phyloP scores from a whole-genome alignment of 73 alveolate genomes.

The Tetrahymena borealis region DNA sequence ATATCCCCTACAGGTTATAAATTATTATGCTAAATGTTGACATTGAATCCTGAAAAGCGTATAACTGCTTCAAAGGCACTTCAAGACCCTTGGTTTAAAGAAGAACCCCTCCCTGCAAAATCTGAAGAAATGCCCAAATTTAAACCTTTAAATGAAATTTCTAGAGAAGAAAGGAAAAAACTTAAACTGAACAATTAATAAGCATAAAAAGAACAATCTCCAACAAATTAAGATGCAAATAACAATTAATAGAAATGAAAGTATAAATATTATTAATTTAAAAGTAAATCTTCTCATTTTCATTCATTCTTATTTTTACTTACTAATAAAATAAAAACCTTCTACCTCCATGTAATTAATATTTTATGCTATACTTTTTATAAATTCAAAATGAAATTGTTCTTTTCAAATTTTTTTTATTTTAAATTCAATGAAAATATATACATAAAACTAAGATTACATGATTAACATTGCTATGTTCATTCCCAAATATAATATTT shows the following conservation, averaged over 20 bases:
- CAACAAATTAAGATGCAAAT: not conserved
- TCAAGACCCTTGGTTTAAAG: slow-evolving; percentile 49
- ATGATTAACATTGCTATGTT: too few relatives aligned
- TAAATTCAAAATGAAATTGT: too few relatives aligned
- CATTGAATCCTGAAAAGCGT: slow-evolving; percentile 38
- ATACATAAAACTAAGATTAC: too few relatives aligned
- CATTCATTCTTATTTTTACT: too few relatives aligned
- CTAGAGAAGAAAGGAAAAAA: slow-evolving; percentile 36
- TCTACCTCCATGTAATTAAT: too few relatives aligned
- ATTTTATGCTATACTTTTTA: too few relatives aligned
- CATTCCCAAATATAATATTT: too few relatives aligned
- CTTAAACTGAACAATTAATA: not conserved
- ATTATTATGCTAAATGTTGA: slow-evolving; percentile 3
- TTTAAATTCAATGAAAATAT: too few relatives aligned
- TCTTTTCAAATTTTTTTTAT: too few relatives aligned
- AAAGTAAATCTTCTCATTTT: too few relatives aligned
- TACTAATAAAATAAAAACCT: too few relatives aligned
- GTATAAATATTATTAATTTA: too few relatives aligned
- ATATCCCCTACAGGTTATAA: not conserved
- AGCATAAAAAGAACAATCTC: not conserved
- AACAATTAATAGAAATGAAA: not conserved
- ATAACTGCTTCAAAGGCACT: slow-evolving; percentile 59
- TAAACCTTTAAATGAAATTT: slow-evolving; percentile 18
- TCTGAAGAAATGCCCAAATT: slow-evolving; percentile 12
- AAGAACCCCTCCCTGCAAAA: slow-evolving; percentile 9